Conservation (phyloP, 495 filamentous ascomycete species). For the Neurospora pannonica region DNA sequence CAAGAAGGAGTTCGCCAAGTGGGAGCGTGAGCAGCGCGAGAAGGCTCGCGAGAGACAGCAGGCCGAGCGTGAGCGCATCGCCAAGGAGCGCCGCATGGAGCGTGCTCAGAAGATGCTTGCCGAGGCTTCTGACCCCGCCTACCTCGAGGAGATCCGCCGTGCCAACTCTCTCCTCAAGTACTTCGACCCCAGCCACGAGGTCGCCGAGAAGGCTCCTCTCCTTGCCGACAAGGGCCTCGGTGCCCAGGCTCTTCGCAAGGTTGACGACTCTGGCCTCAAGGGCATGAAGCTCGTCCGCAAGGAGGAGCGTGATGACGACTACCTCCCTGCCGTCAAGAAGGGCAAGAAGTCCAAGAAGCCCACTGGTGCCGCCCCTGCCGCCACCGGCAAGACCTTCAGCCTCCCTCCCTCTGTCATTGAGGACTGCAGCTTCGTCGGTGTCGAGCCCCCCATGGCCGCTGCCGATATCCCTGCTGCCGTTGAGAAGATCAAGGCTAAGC, state of each 20-base stretch:
- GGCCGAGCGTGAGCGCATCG: conserved; percentile 64
- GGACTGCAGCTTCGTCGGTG: conserved; percentile 70
- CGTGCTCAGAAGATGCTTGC: conserved; percentile 77
- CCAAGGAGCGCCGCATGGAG: conserved; percentile 78
- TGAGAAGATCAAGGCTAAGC: conserved; percentile 86
- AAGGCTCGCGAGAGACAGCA: conserved; percentile 47
- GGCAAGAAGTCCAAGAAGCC: conserved; percentile 78
- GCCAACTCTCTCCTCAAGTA: conserved; percentile 78
- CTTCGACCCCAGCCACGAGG: conserved; percentile 66
- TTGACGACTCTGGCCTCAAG: conserved; percentile 68
- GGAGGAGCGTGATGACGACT: conserved; percentile 77
- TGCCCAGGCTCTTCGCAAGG: conserved; percentile 69
- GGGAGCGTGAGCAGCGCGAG: conserved; percentile 68
- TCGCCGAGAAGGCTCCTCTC: conserved; percentile 53
- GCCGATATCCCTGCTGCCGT: conserved; percentile 64
- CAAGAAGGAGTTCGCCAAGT: conserved; percentile 67
- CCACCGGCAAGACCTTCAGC: conserved; percentile 60
- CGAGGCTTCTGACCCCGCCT: conserved; percentile 83
- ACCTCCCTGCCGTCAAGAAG: conserved; percentile 79
- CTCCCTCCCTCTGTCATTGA: conserved; percentile 84
- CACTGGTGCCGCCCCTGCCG: conserved; percentile 29
- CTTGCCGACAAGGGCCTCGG: conserved; percentile 51
- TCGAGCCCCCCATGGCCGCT: conserved; percentile 79
- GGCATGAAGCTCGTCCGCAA: conserved; percentile 71
- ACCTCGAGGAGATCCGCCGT: conserved; percentile 79